These are phyloP conservation scores for Porpolomopsis calyptriformis DNA, from an alignment of 768 basidiomycete genomes.

Conservation along the genomic window DNA sequence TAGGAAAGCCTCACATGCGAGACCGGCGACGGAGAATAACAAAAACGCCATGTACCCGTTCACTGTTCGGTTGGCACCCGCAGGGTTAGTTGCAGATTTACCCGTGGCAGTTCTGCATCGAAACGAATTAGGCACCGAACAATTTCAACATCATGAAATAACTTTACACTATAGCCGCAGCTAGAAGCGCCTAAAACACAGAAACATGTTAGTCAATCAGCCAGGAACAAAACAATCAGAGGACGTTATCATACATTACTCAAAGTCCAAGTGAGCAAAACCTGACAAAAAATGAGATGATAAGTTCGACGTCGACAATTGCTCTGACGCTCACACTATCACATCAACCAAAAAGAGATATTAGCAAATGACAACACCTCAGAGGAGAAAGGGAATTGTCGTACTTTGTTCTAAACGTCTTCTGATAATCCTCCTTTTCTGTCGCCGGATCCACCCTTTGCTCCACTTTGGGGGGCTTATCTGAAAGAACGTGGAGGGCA, in stretches of 20 bases:
- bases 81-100: constrained; percentile 36
- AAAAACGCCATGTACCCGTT: constrained; percentile 86
- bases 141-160: constrained; percentile 3
- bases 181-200: constrained; percentile 47
- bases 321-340: constrained; percentile 19
- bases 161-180: constrained; percentile 62
- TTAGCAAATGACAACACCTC: constrained; percentile 9
- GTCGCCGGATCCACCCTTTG: constrained; percentile 50
- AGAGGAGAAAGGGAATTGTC: constrained; percentile 15
- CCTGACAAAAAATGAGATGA: constrained; percentile 23
- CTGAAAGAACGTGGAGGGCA: constrained; percentile 70
- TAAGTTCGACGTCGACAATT: constrained; percentile 10
- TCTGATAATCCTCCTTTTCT: constrained; percentile 78
- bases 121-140: not conserved
- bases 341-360: constrained; percentile 5
- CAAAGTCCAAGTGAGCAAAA: constrained; percentile 81
- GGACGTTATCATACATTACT: constrained; percentile 51
- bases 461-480: constrained; percentile 68
- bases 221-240: not conserved
- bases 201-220: constrained; percentile 8
- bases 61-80: constrained; percentile 44
- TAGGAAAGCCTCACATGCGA: constrained; percentile 59
- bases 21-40: constrained; percentile 76
- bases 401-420: constrained; percentile 83
- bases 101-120: constrained; percentile 35